Conservation (phyloP, 257 asterid species). For the Jacaranda copaia region DNA sequence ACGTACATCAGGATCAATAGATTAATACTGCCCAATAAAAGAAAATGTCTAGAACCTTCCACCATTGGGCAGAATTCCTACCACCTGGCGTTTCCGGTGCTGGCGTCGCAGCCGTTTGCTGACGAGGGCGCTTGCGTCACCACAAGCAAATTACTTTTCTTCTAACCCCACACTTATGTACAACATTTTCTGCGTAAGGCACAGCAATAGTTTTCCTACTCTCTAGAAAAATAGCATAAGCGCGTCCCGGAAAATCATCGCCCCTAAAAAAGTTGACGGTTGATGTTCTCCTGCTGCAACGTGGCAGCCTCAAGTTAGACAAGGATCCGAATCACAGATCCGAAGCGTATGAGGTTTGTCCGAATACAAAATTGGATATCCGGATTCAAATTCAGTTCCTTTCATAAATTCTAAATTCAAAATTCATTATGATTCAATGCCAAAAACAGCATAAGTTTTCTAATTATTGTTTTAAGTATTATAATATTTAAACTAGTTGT, state of each 20-base stretch:
- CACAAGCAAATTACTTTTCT: neutral
- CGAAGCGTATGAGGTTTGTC: neutral
- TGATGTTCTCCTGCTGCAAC: neutral
- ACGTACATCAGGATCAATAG: neutral
- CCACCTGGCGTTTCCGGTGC: neutral
- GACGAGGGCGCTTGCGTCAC: constrained; percentile 28
- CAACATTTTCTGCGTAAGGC: neutral
- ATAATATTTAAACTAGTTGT: no score
- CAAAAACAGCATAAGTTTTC: no score
- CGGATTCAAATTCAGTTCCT: no score
- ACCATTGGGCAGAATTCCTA: neutral
- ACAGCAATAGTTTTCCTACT: neutral
- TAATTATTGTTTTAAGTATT: no score
- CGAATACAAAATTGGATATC: no score
- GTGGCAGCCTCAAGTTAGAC: neutral
- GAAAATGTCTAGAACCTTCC: neutral
- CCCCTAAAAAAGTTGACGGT: neutral
- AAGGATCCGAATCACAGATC: neutral
- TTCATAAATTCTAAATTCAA: no score
- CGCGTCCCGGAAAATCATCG: neutral
- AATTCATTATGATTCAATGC: no score
- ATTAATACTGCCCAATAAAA: neutral
- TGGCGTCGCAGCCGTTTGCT: neutral
- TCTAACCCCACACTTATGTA: neutral
- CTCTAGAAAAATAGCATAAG: neutral